Conservation (phyloP, 768 basidiomycete genomes). For the Cystofilobasidium ferigula region DNA sequence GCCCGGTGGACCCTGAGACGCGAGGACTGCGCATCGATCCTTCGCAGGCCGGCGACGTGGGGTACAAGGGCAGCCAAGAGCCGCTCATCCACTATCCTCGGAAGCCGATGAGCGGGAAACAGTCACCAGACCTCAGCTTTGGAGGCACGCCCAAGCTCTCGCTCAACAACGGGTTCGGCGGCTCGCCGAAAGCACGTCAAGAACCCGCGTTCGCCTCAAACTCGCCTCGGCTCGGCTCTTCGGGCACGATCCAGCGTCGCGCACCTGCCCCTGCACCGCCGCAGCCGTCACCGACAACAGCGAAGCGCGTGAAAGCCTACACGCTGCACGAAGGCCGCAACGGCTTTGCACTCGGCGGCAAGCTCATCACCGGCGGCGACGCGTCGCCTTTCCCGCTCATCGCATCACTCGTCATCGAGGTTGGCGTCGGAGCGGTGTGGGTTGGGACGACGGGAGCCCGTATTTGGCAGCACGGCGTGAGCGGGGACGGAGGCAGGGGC, state of each 20-base stretch:
- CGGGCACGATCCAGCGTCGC: background rate
- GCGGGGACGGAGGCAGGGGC: conserved; percentile 46
- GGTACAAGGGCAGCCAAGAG: background rate
- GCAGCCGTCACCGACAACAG: background rate
- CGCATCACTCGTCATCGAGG: conserved; percentile 49
- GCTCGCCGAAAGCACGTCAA: background rate
- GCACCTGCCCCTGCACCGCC: background rate
- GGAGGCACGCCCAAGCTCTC: background rate
- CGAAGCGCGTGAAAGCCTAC: conserved; percentile 27
- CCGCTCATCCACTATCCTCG: background rate
- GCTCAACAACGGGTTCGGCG: background rate
- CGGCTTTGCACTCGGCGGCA: conserved; percentile 59
- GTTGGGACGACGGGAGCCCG: conserved; percentile 77
- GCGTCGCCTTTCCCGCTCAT: conserved; percentile 64
- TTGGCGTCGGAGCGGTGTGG: conserved; percentile 68
- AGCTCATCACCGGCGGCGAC: conserved; percentile 73
- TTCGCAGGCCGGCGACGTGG: background rate
- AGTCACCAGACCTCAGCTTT: background rate
- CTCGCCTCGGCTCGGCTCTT: background rate
- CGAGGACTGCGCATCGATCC: too few species aligned
- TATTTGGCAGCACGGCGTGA: conserved; percentile 64
- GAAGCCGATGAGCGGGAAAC: too few species aligned
- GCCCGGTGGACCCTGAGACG: background rate
- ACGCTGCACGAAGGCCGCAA: conserved; percentile 30
- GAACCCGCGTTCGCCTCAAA: background rate